A percentile compares a stretch with the other conserved stretches of the same genome.
Conservation (phyloP, 768 basidiomycete species). For the Termitomyces sp. region DNA sequence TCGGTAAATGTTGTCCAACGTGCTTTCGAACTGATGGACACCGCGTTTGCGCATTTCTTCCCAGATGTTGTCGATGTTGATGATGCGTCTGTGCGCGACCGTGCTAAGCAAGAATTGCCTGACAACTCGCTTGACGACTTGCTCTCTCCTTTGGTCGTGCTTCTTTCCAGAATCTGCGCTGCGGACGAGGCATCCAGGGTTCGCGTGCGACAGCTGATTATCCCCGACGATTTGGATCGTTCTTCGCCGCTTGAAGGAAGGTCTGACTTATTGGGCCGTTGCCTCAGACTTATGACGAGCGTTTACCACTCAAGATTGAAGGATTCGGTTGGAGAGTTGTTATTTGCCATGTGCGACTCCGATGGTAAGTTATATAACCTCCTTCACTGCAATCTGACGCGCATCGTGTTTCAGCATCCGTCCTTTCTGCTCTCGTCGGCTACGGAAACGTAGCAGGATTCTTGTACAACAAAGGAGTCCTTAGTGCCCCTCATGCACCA, state of each 20-base stretch:
- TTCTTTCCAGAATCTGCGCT: constrained; percentile 65
- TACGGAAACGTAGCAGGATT: constrained; percentile 96
- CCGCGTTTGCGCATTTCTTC: constrained; percentile 54
- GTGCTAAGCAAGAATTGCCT: constrained; percentile 37
- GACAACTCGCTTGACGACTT: constrained; percentile 70
- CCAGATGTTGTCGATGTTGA: constrained; percentile 62
- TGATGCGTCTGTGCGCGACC: constrained; percentile 51
- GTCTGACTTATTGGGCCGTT: constrained; percentile 68
- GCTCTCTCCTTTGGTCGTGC: constrained; percentile 68
- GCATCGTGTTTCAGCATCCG: constrained; percentile 38
- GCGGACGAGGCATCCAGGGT: constrained; percentile 54
- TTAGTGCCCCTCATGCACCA: constrained; percentile 46
- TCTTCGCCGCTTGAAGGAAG: constrained; percentile 69
- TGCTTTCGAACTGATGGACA: constrained; percentile 63
- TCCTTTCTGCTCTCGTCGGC: constrained; percentile 73
- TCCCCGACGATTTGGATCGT: constrained; percentile 80
- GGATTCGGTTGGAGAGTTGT: constrained; percentile 77
- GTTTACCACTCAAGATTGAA: constrained; percentile 72
- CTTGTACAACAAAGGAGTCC: constrained; percentile 86
- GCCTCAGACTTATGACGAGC: constrained; percentile 68
- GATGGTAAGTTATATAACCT: constrained; percentile 37
- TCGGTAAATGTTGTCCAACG: constrained; percentile 50
- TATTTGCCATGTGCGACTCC: constrained; percentile 78
- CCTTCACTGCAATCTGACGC: not conserved
- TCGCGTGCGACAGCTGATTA: constrained; percentile 58